Evolutionary conservation across 2,329 filamentous ascomycete species (phyloP).

Genomic region (Tolypocladium album): DNA sequence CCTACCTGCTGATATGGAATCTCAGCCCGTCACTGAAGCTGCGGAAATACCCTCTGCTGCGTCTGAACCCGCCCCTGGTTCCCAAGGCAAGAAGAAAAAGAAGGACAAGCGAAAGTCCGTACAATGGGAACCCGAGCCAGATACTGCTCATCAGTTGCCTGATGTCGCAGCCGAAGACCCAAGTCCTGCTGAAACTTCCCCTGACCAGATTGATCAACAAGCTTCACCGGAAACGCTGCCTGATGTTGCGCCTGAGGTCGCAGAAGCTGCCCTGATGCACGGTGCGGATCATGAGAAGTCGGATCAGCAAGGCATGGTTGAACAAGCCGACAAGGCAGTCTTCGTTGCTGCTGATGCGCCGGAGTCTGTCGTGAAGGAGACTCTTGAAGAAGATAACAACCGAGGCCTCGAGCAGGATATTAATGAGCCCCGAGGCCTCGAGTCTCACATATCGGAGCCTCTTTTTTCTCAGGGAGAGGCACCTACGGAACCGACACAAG

Average conservation of each 20-base stretch:
- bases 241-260: background rate
- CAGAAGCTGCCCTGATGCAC: background rate
- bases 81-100: constrained; percentile 4
- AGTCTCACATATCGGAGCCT: constrained; percentile 17
- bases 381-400: background rate
- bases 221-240: background rate
- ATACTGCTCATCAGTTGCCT: too few relatives aligned
- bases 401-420: background rate
- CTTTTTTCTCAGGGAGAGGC: constrained; percentile 20
- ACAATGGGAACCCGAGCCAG: constrained; percentile 6
- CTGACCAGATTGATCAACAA: background rate
- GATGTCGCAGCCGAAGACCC: background rate
- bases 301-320: background rate
- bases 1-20: background rate
- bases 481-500: constrained; percentile 14
- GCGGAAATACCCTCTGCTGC: background rate
- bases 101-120: constrained; percentile 9
- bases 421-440: constrained; percentile 3
- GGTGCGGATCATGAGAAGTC: background rate
- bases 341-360: background rate
- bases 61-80: background rate
- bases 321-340: background rate
- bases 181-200: background rate
- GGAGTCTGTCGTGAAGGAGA: background rate
- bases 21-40: background rate